phyloP scores from a whole-genome alignment of 495 filamentous ascomycete genomes.

The Gamarada debralockiae region DNA sequence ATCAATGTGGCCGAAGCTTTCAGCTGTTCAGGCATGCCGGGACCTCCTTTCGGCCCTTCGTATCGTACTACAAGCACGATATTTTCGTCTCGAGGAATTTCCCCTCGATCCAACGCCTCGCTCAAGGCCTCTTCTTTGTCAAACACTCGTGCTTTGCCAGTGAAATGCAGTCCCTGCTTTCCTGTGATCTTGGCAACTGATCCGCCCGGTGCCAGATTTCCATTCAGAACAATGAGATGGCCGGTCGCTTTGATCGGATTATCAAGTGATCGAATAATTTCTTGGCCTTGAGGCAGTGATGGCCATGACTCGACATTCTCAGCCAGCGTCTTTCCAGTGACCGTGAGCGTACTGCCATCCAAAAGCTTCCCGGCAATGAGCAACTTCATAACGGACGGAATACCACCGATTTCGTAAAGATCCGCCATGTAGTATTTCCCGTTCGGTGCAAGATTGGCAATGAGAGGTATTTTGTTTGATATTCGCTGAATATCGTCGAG shows the following conservation, averaged over 20 bases:
- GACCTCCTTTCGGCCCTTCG: constrained; percentile 91
- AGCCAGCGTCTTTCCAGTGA: constrained; percentile 86
- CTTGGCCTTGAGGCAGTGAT: constrained; percentile 73
- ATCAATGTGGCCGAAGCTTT: constrained; percentile 86
- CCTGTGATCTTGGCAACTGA: constrained; percentile 98
- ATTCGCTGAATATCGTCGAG: constrained; percentile 87
- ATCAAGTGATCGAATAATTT: constrained; percentile 74
- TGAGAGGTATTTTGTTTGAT: constrained; percentile 83
- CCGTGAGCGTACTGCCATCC: constrained; percentile 80
- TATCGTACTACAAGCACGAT: constrained; percentile 90
- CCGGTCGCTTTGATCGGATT: constrained; percentile 87
- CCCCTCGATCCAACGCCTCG: constrained; percentile 64
- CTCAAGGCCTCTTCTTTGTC: constrained; percentile 82
- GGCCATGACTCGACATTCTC: constrained; percentile 85
- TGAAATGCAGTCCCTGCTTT: constrained; percentile 84
- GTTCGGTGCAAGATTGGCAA: constrained; percentile 85
- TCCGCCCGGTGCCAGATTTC: constrained; percentile 88
- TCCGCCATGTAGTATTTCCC: constrained; percentile 93
- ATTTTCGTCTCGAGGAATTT: constrained; percentile 74
- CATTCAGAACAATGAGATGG: constrained; percentile 83
- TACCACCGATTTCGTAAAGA: constrained; percentile 86
- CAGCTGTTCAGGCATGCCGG: constrained; percentile 94
- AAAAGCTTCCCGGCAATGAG: constrained; percentile 81
- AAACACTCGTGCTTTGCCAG: constrained; percentile 82
- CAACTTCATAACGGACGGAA: constrained; percentile 87